phyloP scores from a whole-genome alignment of 2,329 filamentous ascomycete species.

The Colletotrichum phormii region DNA sequence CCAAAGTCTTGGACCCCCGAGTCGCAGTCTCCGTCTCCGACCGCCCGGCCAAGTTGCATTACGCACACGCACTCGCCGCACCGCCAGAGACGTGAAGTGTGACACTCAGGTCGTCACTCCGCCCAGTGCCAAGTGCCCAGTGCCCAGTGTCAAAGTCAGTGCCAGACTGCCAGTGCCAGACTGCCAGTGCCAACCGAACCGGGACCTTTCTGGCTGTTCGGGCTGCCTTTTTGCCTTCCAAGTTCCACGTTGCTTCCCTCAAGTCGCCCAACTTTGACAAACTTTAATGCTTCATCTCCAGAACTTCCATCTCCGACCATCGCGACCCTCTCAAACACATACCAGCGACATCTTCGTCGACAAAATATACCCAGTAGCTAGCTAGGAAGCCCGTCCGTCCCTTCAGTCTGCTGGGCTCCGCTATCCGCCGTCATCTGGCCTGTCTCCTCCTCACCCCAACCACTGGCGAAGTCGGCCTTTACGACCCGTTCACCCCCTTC shows the following conservation, averaged over 20 bases:
- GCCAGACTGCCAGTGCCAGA: constrained; percentile 1
- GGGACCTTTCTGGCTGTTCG: neutral
- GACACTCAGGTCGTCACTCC: constrained; percentile 7
- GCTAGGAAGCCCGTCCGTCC: neutral
- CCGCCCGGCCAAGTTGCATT: constrained; percentile 32
- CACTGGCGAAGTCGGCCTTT: constrained; percentile 3
- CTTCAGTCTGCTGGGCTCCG: neutral
- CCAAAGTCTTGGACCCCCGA: neutral
- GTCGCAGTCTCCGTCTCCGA: constrained; percentile 5
- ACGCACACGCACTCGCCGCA: constrained; percentile 28
- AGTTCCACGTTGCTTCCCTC: constrained; percentile 6
- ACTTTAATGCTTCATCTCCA: constrained; percentile 1
- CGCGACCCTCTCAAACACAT: neutral
- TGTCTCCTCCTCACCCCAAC: neutral
- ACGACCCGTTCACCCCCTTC: neutral
- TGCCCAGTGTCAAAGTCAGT: neutral
- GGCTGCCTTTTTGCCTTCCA: neutral
- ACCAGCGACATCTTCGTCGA: neutral
- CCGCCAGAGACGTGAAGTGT: neutral
- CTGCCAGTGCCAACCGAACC: constrained; percentile 1
- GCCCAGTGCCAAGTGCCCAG: neutral
- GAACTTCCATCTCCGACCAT: neutral
- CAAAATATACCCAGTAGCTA: neutral
- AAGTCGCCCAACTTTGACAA: neutral
- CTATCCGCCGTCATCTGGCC: neutral